A percentile compares a stretch with the other conserved stretches of the same genome.
These are phyloP conservation scores for Paxillus involutus DNA, from an alignment of 768 basidiomycete species.

Conservation along the genomic window DNA sequence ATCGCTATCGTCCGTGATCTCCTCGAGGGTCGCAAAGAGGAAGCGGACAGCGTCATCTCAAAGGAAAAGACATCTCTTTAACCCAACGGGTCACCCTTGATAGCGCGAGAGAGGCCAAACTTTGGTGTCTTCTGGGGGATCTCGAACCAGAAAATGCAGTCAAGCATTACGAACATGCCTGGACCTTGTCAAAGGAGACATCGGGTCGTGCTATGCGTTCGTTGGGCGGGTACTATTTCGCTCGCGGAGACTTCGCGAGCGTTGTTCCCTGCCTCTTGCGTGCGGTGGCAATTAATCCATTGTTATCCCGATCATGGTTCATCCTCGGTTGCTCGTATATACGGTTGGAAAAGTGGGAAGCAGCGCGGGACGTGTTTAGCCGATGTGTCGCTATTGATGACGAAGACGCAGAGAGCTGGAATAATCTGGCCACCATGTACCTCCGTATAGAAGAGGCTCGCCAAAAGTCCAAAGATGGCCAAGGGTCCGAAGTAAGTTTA, in stretches of 20 bases:
- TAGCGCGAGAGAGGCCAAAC: constrained; percentile 76
- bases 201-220: constrained; percentile 92
- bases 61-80: constrained; percentile 52
- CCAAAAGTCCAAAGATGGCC: constrained; percentile 33
- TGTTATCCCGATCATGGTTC: constrained; percentile 90
- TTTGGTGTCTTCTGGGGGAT: constrained; percentile 95
- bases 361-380: constrained; percentile 78
- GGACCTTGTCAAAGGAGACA: constrained; percentile 75
- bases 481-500: constrained; percentile 25
- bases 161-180: constrained; percentile 79
- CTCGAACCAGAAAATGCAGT: constrained; percentile 72
- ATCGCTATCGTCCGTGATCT: constrained; percentile 82
- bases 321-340: constrained; percentile 91
- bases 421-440: constrained; percentile 93
- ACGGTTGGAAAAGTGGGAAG: constrained; percentile 80
- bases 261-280: constrained; percentile 66
- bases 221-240: constrained; percentile 82
- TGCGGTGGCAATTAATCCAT: constrained; percentile 87
- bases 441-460: constrained; percentile 66
- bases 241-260: constrained; percentile 57
- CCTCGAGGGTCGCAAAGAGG: constrained; percentile 79
- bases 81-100: constrained; percentile 51
- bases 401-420: constrained; percentile 98
- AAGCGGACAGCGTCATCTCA: constrained; percentile 71
- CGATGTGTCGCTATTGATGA: constrained; percentile 91